phyloP scores from a whole-genome alignment of 768 basidiomycete genomes.

The Termitomyces bulborhizus region DNA sequence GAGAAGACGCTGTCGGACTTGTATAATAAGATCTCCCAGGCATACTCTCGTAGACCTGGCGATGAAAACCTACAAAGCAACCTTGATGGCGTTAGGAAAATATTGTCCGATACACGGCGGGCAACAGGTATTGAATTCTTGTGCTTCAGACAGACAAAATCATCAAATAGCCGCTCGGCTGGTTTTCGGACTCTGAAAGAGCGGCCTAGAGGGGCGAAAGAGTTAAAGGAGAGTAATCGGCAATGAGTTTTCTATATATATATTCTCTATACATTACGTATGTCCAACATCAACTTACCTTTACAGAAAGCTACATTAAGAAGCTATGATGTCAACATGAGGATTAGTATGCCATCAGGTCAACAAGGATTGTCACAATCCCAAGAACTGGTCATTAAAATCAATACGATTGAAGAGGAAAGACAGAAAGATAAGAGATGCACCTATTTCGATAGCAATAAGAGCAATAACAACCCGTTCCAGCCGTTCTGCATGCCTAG shows the following conservation, averaged over 20 bases:
- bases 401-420: slow-evolving; percentile 1
- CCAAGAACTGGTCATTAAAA: slow-evolving; percentile 58
- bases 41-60: slow-evolving; percentile 80
- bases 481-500: slow-evolving; percentile 82
- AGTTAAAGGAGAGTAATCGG: slow-evolving; percentile 10
- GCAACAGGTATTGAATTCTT: slow-evolving; percentile 93
- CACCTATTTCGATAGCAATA: slow-evolving; percentile 85
- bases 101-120: slow-evolving; percentile 77
- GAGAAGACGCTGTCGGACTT: slow-evolving; percentile 84
- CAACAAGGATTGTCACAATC: slow-evolving; percentile 86
- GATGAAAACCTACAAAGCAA: slow-evolving; percentile 84
- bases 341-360: slow-evolving; percentile 52
- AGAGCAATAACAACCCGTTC: slow-evolving; percentile 91
- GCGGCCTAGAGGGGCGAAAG: slow-evolving; percentile 13
- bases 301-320: neutral
- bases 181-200: slow-evolving; percentile 16
- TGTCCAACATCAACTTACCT: no score
- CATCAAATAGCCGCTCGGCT: slow-evolving; percentile 19
- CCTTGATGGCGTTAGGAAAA: slow-evolving; percentile 88
- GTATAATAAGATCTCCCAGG: slow-evolving; percentile 92
- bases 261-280: no score
- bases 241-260: neutral
- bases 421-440: slow-evolving; percentile 15
- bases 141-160: slow-evolving; percentile 79
- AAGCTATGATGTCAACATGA: neutral